Conservation (phyloP, 306 rosid genomes). For the Cicer chorassanicum region DNA sequence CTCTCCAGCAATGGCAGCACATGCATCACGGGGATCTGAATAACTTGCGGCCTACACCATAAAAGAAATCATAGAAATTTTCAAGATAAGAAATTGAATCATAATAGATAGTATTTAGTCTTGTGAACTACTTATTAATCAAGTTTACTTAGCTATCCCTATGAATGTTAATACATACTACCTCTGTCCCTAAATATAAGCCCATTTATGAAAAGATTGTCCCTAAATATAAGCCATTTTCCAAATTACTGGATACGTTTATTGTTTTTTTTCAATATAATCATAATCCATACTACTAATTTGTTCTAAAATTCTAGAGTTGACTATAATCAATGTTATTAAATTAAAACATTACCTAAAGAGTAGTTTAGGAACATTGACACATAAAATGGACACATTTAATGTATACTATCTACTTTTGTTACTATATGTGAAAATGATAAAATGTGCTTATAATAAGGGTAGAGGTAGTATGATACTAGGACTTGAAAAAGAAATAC, state of each 20-base stretch:
- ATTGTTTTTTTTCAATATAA: neutral
- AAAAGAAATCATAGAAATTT: slow-evolving; percentile 33
- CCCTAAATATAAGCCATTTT: neutral
- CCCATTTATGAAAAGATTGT: neutral
- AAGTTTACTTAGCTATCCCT: neutral
- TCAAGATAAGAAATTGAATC: slow-evolving; percentile 39
- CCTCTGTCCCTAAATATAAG: neutral
- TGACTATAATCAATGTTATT: neutral
- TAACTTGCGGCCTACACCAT: slow-evolving; percentile 77
- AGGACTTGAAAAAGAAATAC: slow-evolving; percentile 18
- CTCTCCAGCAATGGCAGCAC: slow-evolving; percentile 95
- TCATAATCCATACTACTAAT: neutral
- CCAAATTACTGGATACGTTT: neutral
- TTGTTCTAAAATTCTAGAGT: neutral
- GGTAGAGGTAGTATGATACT: neutral
- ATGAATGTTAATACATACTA: neutral
- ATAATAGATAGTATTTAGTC: slow-evolving; percentile 23
- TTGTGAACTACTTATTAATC: slow-evolving; percentile 25
- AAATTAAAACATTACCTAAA: neutral
- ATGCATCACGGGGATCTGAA: slow-evolving; percentile 97
- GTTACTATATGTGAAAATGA: neutral
- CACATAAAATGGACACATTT: neutral
- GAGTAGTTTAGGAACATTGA: slow-evolving; percentile 1
- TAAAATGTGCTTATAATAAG: neutral
- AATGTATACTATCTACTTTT: neutral